Conservation (phyloP, 1,284 basidiomycete genomes). For the Butyriboletus appendiculatus region DNA sequence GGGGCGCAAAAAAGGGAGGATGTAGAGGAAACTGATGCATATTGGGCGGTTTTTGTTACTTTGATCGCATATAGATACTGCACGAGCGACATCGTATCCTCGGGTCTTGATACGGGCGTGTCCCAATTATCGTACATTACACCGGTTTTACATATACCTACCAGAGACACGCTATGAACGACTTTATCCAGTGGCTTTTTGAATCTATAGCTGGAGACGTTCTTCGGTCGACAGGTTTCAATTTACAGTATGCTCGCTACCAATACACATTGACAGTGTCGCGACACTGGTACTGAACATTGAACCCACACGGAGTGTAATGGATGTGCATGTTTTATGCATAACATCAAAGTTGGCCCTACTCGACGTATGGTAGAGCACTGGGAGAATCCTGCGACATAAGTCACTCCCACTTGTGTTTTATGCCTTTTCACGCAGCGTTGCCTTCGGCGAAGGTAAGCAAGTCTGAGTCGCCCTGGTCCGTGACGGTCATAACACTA, state of each 20-base stretch:
- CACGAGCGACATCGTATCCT: neutral
- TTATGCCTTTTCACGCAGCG: constrained; percentile 40
- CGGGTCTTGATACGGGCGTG: neutral
- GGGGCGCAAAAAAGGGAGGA: neutral
- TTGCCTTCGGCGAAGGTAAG: constrained; percentile 73
- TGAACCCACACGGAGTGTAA: neutral
- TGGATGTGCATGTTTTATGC: neutral
- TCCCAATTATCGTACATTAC: neutral
- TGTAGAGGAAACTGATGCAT: constrained; percentile 1
- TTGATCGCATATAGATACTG: neutral
- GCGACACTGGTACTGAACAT: neutral
- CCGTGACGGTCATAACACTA: constrained; percentile 96
- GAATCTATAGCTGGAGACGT: too few species aligned
- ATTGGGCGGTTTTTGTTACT: neutral
- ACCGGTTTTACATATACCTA: neutral
- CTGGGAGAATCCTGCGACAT: neutral
- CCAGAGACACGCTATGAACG: too few species aligned
- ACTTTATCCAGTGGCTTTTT: neutral
- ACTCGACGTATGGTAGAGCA: neutral
- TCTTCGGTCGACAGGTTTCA: neutral
- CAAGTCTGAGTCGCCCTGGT: constrained; percentile 97
- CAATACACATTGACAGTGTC: neutral
- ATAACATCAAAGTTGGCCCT: constrained; percentile 4
- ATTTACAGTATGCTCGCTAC: too few species aligned
- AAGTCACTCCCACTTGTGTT: neutral